Evolutionary conservation across 805 yeast genomes (phyloP).

Genomic region (Ogataea chonburiensis): DNA sequence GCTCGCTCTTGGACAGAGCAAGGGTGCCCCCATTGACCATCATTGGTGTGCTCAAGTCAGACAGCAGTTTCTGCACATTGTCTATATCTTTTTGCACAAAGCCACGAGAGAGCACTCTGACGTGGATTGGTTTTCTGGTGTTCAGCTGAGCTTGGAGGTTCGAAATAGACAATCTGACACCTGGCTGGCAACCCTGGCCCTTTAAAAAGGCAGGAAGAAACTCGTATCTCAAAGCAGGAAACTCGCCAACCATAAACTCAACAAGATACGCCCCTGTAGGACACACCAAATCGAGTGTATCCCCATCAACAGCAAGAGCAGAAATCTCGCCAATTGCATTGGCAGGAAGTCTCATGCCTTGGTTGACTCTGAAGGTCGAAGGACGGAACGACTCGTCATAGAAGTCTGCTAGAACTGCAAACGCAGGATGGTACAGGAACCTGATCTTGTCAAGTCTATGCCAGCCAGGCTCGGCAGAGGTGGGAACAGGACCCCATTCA

Average conservation of each 20-base stretch:
- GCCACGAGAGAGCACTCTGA: conserved; percentile 59
- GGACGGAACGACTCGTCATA: conserved; percentile 42
- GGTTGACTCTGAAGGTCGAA: conserved; percentile 24
- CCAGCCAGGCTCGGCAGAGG: conserved; percentile 81
- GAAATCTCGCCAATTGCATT: conserved; percentile 42
- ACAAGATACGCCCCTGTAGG: conserved; percentile 70
- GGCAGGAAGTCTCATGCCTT: conserved; percentile 33
- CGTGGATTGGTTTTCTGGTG: conserved; percentile 36
- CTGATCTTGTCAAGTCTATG: conserved; percentile 75
- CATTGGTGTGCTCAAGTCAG: conserved; percentile 20
- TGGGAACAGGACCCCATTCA: conserved; percentile 50
- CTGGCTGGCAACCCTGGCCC: conserved; percentile 48
- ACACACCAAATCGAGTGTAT: conserved; percentile 47
- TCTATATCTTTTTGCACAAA: conserved; percentile 56
- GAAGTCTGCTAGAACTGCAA: conserved; percentile 65
- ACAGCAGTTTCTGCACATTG: conserved; percentile 42
- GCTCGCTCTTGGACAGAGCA: conserved; percentile 22
- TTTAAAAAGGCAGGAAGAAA: conserved; percentile 54
- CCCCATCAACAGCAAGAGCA: conserved; percentile 45
- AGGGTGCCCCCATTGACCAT: conserved; percentile 17
- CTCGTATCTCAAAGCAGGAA: conserved; percentile 58
- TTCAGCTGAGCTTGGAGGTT: conserved; percentile 2
- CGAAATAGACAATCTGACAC: conserved; percentile 4
- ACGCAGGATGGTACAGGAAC: conserved; percentile 78
- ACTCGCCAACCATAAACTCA: conserved; percentile 65